A percentile compares a stretch with the other conserved stretches of the same genome.
Evolutionary conservation across 2,329 filamentous ascomycete genomes (phyloP).

Genomic region (Mollisia scopiformis): DNA sequence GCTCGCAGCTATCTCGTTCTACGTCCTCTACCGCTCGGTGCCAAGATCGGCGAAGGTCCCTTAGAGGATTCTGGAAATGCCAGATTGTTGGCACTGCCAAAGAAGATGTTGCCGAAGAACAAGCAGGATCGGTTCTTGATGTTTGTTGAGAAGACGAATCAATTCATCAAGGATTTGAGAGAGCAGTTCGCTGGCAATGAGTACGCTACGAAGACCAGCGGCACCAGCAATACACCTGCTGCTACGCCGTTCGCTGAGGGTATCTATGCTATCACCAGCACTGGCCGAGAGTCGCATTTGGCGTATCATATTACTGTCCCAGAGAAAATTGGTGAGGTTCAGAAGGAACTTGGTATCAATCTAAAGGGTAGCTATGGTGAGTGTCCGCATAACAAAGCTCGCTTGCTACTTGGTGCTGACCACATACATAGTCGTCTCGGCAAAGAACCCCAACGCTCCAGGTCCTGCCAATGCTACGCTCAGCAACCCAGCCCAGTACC

Average conservation of each 20-base stretch:
- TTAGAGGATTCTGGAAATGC: constrained; percentile 60
- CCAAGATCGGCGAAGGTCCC: constrained; percentile 60
- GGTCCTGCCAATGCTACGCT: constrained; percentile 67
- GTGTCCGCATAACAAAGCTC: not conserved
- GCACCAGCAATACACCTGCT: constrained; percentile 63
- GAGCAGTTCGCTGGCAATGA: constrained; percentile 67
- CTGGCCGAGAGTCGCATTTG: constrained; percentile 73
- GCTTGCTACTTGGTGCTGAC: not conserved
- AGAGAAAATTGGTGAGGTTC: constrained; percentile 68
- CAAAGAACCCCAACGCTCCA: constrained; percentile 76
- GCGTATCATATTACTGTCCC: constrained; percentile 81
- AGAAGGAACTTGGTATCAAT: constrained; percentile 73
- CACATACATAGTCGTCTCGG: constrained; percentile 58
- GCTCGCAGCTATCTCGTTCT: constrained; percentile 80
- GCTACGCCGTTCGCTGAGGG: constrained; percentile 82
- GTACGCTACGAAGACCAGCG: constrained; percentile 77
- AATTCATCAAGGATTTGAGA: constrained; percentile 70
- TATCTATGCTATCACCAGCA: constrained; percentile 79
- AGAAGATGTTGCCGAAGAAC: constrained; percentile 77
- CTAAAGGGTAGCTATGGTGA: constrained; percentile 68
- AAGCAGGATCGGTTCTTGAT: constrained; percentile 74
- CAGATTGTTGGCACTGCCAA: constrained; percentile 77
- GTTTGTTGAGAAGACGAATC: constrained; percentile 78
- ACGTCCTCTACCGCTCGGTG: constrained; percentile 70
- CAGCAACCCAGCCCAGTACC: constrained; percentile 68